A percentile compares a stretch with the other conserved stretches of the same genome.
Conservation (phyloP, 768 basidiomycete species). For the Hygrophorus russula region DNA sequence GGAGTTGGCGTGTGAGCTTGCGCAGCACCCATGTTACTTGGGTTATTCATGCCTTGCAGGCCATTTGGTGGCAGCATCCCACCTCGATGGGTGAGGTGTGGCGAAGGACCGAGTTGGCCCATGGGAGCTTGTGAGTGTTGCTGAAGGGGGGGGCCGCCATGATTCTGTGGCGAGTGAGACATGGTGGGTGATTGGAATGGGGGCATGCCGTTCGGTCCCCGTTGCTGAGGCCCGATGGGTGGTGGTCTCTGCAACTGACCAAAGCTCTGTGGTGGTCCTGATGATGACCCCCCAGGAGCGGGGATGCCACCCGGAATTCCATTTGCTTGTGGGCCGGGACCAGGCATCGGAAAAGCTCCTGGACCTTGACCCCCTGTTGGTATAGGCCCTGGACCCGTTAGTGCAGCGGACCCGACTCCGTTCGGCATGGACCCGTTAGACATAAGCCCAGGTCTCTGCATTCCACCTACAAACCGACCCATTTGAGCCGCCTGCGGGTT, state of each 20-base stretch:
- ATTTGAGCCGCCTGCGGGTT: slow-evolving; percentile 15
- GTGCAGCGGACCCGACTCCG: slow-evolving; percentile 2
- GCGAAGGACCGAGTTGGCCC: slow-evolving; percentile 40
- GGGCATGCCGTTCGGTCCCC: slow-evolving; percentile 30
- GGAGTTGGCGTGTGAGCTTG: slow-evolving; percentile 25
- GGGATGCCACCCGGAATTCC: slow-evolving; percentile 27
- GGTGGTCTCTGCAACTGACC: slow-evolving; percentile 18
- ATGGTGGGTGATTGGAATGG: slow-evolving; percentile 60
- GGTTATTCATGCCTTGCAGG: slow-evolving; percentile 12
- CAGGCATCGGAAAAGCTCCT: slow-evolving; percentile 19
- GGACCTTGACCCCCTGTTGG: slow-evolving; percentile 10
- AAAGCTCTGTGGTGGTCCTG: slow-evolving; percentile 7
- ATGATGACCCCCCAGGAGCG: slow-evolving; percentile 12
- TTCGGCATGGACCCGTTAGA: slow-evolving; percentile 4
- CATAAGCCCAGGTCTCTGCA: slow-evolving; percentile 4
- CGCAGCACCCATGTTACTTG: slow-evolving; percentile 2
- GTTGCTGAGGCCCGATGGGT: slow-evolving; percentile 22
- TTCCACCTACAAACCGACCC: slow-evolving; percentile 3
- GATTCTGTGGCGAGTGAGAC: slow-evolving; percentile 34
- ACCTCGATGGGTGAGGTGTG: slow-evolving; percentile 31
- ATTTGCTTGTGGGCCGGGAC: slow-evolving; percentile 29
- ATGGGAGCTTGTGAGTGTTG: slow-evolving; percentile 27
- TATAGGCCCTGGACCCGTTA: slow-evolving; percentile 11
- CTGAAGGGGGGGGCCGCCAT: slow-evolving; percentile 10
- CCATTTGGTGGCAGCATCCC: slow-evolving; percentile 41